A percentile compares a stretch with the other conserved stretches of the same genome.
phyloP scores from a whole-genome alignment of 257 asterid species.

The Solanum ossicruentum region DNA sequence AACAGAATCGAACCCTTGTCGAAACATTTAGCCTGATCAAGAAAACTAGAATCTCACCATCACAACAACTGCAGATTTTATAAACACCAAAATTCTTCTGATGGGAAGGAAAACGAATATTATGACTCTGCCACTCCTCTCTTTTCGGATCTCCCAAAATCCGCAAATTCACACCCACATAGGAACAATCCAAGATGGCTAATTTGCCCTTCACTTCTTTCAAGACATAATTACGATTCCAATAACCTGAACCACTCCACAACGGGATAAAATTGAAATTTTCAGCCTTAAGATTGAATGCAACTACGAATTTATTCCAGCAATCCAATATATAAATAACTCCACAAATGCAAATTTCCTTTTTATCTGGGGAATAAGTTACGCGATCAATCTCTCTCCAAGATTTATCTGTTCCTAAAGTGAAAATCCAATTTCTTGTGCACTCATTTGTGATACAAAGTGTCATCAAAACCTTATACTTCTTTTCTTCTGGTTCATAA shows the following conservation, averaged over 20 bases:
- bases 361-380: not conserved
- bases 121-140: not conserved
- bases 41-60: not conserved
- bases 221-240: not conserved
- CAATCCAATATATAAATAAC: not conserved
- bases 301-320: not conserved
- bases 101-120: not conserved
- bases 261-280: not conserved
- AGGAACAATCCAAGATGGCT: not conserved
- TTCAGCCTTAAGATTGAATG: not conserved
- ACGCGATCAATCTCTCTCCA: not conserved
- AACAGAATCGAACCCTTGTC: not conserved
- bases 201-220: not conserved
- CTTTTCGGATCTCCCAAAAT: too few relatives aligned
- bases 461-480: not conserved
- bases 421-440: not conserved
- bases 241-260: not conserved
- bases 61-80: not conserved
- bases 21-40: not conserved
- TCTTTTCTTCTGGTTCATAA: not conserved
- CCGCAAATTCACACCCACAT: not conserved
- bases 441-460: not conserved
- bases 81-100: not conserved
- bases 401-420: not conserved
- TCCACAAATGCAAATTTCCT: not conserved